These are phyloP conservation scores for Primulina eburnea DNA, from an alignment of 257 asterid species.

Conservation along the genomic window DNA sequence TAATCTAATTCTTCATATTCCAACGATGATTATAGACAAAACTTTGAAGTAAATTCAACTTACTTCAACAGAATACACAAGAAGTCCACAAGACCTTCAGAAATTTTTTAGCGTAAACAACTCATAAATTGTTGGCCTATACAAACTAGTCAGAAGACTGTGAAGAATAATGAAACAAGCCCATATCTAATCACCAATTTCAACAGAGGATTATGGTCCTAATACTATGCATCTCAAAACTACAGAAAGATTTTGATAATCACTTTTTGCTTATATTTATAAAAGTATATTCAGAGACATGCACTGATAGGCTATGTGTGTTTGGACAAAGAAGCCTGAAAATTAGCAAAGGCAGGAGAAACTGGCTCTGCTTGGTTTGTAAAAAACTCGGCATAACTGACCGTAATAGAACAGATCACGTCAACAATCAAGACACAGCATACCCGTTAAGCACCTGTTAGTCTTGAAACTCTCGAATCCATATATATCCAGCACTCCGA, in stretches of 20 bases:
- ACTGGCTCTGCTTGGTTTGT: constrained; percentile 19
- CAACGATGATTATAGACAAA: neutral
- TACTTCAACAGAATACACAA: neutral
- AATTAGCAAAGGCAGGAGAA: constrained; percentile 17
- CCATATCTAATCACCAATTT: neutral
- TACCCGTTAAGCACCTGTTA: constrained; percentile 90
- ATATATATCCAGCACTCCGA: constrained; percentile 82
- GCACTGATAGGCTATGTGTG: neutral
- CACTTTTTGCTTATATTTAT: neutral
- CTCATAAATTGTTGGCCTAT: neutral
- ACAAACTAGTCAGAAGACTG: neutral
- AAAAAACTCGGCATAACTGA: constrained; percentile 14
- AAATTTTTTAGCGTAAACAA: neutral
- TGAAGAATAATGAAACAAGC: neutral
- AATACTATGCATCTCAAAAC: neutral
- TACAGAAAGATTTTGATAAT: neutral
- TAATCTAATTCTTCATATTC: neutral
- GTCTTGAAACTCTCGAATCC: constrained; percentile 94
- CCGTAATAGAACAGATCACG: constrained; percentile 27
- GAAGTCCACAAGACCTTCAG: neutral
- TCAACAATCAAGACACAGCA: constrained; percentile 48
- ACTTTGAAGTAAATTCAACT: neutral
- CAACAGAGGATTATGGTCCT: neutral
- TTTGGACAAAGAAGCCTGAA: neutral
- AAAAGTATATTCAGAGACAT: neutral